phyloP scores from a whole-genome alignment of 768 basidiomycete genomes.

The Tulasnella calospora region DNA sequence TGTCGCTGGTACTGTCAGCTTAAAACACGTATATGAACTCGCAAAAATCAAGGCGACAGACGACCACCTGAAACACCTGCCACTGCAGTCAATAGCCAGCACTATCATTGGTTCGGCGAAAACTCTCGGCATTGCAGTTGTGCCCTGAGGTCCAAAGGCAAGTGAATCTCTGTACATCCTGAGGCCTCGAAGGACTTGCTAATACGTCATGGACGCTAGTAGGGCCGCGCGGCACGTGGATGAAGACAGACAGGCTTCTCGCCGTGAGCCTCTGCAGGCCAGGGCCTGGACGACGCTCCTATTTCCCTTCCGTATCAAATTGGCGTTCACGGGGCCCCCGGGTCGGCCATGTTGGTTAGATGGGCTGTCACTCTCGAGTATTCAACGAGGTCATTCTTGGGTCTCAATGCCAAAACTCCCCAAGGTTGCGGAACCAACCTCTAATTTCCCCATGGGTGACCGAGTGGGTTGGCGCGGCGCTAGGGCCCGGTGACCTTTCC shows the following conservation, averaged over 20 bases:
- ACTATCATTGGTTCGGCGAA: constrained; percentile 84
- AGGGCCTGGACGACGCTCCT: neutral
- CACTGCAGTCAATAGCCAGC: constrained; percentile 80
- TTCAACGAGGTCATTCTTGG: constrained; percentile 1
- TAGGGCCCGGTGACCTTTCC: neutral
- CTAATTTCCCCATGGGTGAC: constrained; percentile 4
- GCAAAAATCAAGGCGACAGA: constrained; percentile 94
- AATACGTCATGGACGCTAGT: neutral
- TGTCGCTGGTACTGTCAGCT: constrained; percentile 70
- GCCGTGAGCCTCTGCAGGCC: neutral
- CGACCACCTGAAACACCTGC: constrained; percentile 79
- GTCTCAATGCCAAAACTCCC: neutral
- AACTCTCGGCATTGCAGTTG: constrained; percentile 84
- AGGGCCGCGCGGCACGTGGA: constrained; percentile 6
- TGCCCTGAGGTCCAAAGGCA: constrained; percentile 49
- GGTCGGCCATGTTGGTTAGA: neutral
- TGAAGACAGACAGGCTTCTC: constrained; percentile 3
- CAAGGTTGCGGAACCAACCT: constrained; percentile 2
- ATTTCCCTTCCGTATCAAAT: constrained; percentile 1
- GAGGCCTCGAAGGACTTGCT: constrained; percentile 2
- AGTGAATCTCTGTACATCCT: neutral
- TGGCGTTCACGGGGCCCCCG: neutral
- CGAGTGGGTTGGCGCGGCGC: neutral
- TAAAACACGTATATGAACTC: constrained; percentile 99
- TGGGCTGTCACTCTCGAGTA: neutral